Percentiles rank a stretch among this genome's conserved stretches.
Evolutionary conservation across 192 early-diverging fungal genomes (phyloP).

Genomic region (Coemansia nantahalensis): DNA sequence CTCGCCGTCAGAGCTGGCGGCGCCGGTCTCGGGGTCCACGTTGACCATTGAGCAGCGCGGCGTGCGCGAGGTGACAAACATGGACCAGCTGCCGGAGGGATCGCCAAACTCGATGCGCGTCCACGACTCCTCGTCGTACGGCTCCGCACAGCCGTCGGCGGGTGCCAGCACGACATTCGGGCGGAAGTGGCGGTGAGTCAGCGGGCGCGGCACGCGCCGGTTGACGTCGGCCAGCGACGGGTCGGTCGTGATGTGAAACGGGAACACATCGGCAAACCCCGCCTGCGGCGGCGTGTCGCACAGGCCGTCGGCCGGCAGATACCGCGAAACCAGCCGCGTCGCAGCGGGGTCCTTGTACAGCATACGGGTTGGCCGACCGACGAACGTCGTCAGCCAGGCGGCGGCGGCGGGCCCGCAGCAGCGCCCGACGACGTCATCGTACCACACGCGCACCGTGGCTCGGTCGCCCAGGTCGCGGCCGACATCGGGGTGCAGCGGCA

Average conservation of each 20-base stretch:
- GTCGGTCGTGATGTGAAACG: conserved; percentile 63
- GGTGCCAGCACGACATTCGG: conserved; percentile 69
- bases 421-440: conserved; percentile 32
- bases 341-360: conserved; percentile 27
- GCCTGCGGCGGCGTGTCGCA: conserved; percentile 53
- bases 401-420: conserved; percentile 22
- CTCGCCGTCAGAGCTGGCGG: conserved; percentile 47
- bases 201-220: conserved; percentile 46
- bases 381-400: conserved; percentile 28
- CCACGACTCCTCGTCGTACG: conserved; percentile 76
- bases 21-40: conserved; percentile 54
- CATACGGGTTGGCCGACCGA: conserved; percentile 28
- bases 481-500: conserved; percentile 28
- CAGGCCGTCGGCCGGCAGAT: conserved; percentile 11
- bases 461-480: conserved; percentile 7
- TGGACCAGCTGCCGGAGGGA: conserved; percentile 16
- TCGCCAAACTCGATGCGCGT: conserved; percentile 51
- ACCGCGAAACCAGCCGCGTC: conserved; percentile 34
- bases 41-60: conserved; percentile 64
- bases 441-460: conserved; percentile 34
- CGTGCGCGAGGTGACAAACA: conserved; percentile 58
- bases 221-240: conserved; percentile 65
- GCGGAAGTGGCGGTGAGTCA: conserved; percentile 63
- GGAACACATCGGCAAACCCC: conserved; percentile 75
- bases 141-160: conserved; percentile 5